Evolutionary conservation across 2,329 filamentous ascomycete genomes (phyloP), one percentile per base, ranked within the genome.

Genomic region (Colletotrichum tanaceti): DNA sequence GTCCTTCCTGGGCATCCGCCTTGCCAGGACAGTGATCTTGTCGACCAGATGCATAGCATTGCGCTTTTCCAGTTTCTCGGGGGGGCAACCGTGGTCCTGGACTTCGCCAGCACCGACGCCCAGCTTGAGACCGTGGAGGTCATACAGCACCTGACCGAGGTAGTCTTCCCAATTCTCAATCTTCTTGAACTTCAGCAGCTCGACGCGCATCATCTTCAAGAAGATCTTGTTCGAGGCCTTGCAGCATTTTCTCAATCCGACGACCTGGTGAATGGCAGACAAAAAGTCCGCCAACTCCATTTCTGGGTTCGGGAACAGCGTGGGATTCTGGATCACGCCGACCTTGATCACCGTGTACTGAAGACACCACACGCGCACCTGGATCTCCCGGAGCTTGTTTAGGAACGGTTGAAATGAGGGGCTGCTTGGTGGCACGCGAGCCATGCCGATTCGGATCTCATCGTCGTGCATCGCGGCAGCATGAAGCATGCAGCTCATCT

Each of bases 1-100:
- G 72, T 98, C 96, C 74, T 95, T 97, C 82, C 97, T 92, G 24
- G 93, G 90, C 84, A 98, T 91, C 70, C 92, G 90, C 58, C 91
- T 90, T 2, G 93, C 93, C 66, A 98, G 89, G 43, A 88, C 84
- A 75, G 97, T 91, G 44, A 98, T 88, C 75, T 94, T 92, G 70
- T 97, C 92, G 13, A 97, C 89, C 55, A 98, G 86, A 71, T 91
- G 89, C 74, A 94, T 86, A 0, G 94, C 94, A 66, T 93, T 93
- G 44, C 89, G 87, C 73, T 90, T 91, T 76, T 97, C 94, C 1
- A 98, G 84, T 67, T 89, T 89, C 73, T 97, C 92, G 0, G 88
- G 80, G 0, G 89, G 87, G 74, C 94, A 97, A 24, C 89, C 90
- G 76, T 98, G 96, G 67, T 98, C 93, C 69, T 89, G 84, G 3